Evolutionary conservation across 73 alveolate species (phyloP), one percentile per base, ranked within the genome.

Genomic region (Symbiodinium pilosum): DNA sequence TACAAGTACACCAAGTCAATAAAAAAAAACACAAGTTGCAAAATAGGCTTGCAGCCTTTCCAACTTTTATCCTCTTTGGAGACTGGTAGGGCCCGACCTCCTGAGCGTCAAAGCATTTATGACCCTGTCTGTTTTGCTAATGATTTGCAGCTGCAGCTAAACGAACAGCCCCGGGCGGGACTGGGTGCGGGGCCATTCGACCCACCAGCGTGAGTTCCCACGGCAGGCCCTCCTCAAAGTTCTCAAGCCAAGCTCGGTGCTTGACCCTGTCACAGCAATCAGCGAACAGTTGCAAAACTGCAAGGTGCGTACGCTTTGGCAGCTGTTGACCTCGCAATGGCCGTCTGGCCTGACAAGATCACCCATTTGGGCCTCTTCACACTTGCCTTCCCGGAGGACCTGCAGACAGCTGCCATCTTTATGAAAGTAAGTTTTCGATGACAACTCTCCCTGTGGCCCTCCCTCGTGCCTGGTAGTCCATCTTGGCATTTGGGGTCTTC

Each of bases 191-290:
- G 77, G 97, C 97, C 97, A 68, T 85, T 69, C 97, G 34, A 36
- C 97, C 97, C 24, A 91, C 97, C 88, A 91, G 36, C 52, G 97
- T 91, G 77, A 91, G 40, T 88, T 91, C 97, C 97, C 97, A 91
- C 64, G 97, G 97, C 88, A 43, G 39, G 97, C 97, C 97, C 97
- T 91, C 97, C 52, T 91, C 97, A 34, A 91, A 91, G 89, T 91
- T 84, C 21, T 91, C 97, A 38, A 91, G 81, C 97, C 97, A 91
- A 32, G 97, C 97, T 38, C 97, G 64, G 54, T 91, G 97, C 97
- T 52, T 69, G 3, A 91, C 88, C 97, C 97, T 91, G 97, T 28
- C 4, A 26, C 7, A 9, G 21, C 14, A 14, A 47, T 6, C 21
- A 47, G 59, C 59, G 14, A 6, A 47, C 21, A 14, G 59, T 47